Evolutionary conservation across 108 stramenopile genomes (phyloP).

Genomic region (Cyclotella distinguenda): DNA sequence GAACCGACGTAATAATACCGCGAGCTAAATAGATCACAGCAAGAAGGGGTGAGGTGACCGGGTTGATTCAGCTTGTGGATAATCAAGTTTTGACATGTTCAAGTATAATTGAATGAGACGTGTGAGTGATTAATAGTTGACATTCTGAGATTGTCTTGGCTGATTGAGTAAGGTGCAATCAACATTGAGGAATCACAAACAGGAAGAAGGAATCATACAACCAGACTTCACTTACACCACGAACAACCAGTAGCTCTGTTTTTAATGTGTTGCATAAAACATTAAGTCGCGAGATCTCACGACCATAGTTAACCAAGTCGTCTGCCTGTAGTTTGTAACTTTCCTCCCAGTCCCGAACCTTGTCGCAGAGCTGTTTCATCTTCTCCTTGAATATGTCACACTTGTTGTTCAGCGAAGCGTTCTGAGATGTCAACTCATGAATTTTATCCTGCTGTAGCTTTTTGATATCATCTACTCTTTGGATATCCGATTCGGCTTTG

Average conservation of each 20-base stretch:
- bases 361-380: constrained; percentile 19
- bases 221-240: constrained; percentile 5
- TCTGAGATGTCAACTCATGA: constrained; percentile 15
- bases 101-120: too few species aligned
- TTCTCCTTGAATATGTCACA: constrained; percentile 24
- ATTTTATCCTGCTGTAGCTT: constrained; percentile 9
- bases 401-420: constrained; percentile 22
- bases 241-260: constrained; percentile 4
- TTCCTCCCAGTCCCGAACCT: constrained; percentile 25
- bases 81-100: too few species aligned
- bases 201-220: background rate
- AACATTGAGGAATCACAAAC: background rate
- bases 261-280: constrained; percentile 4
- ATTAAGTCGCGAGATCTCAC: constrained; percentile 8
- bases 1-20: too few species aligned
- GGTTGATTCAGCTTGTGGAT: too few species aligned
- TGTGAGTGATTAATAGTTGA: too few species aligned
- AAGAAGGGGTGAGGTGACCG: too few species aligned
- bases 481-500: background rate
- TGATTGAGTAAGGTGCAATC: background rate
- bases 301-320: constrained; percentile 20
- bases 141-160: background rate
- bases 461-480: constrained; percentile 3
- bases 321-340: constrained; percentile 24
- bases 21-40: too few species aligned